Evolutionary conservation across 495 filamentous ascomycete genomes (phyloP).

Genomic region (Arthonia radiata): DNA sequence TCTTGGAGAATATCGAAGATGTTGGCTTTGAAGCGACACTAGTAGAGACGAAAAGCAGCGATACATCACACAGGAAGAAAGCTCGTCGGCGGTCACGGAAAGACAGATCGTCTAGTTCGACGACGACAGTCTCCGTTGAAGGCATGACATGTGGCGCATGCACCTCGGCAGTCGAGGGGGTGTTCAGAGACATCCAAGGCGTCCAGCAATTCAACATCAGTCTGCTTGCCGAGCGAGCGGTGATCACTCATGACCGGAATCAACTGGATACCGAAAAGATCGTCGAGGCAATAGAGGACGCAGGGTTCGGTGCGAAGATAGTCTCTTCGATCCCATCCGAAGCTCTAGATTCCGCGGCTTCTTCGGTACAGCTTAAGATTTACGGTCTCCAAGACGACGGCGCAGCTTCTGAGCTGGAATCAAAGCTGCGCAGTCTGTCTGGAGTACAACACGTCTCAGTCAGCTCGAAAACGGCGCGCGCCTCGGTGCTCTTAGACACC

Average conservation of each 20-base stretch:
- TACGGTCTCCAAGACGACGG: slow-evolving; percentile 51
- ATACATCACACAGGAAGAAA: too few relatives aligned
- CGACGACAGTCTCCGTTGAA: slow-evolving; percentile 64
- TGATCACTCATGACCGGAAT: slow-evolving; percentile 56
- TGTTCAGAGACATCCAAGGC: slow-evolving; percentile 53
- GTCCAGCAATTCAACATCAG: slow-evolving; percentile 80
- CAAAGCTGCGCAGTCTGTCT: slow-evolving; percentile 31
- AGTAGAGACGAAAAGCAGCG: too few relatives aligned
- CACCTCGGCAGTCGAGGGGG: slow-evolving; percentile 69
- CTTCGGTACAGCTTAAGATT: slow-evolving; percentile 50
- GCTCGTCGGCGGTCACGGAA: too few relatives aligned
- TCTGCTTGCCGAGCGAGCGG: slow-evolving; percentile 71
- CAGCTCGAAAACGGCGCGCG: slow-evolving; percentile 37
- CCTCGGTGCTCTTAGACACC: slow-evolving; percentile 45
- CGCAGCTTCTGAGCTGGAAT: slow-evolving; percentile 47
- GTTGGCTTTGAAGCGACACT: slow-evolving; percentile 77
- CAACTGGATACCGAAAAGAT: slow-evolving; percentile 47
- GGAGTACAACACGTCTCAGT: slow-evolving; percentile 55
- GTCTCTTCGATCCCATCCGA: too few relatives aligned
- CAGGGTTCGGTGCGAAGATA: slow-evolving; percentile 31
- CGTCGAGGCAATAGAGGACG: slow-evolving; percentile 26
- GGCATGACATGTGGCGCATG: slow-evolving; percentile 97
- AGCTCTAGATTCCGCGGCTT: too few relatives aligned
- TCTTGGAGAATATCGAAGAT: slow-evolving; percentile 78
- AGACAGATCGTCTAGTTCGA: too few relatives aligned